A percentile compares a stretch with the other conserved stretches of the same genome.
These are phyloP conservation scores for Taiwanofungus camphoratus DNA, from an alignment of 1,284 basidiomycete species.

Conservation along the genomic window DNA sequence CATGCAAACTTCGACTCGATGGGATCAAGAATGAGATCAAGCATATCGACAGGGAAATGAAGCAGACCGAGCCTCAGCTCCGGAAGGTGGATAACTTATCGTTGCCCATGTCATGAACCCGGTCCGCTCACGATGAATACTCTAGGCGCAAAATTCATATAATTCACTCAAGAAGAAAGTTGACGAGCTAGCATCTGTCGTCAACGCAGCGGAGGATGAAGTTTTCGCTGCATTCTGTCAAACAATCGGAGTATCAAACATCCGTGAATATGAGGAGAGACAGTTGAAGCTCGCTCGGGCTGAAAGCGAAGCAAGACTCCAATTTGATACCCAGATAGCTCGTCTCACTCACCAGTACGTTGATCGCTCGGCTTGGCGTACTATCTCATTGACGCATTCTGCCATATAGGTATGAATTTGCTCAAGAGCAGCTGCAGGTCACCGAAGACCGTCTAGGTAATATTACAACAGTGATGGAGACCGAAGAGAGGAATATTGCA, in stretches of 20 bases:
- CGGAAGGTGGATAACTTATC: too few relatives aligned
- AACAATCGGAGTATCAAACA: conserved; percentile 76
- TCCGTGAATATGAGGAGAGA: conserved; percentile 93
- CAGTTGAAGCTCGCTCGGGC: conserved; percentile 86
- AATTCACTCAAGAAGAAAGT: conserved; percentile 51
- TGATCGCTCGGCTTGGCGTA: background rate
- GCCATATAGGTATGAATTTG: conserved; percentile 64
- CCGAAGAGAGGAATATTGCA: conserved; percentile 53
- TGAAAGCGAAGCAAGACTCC: conserved; percentile 79
- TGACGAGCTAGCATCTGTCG: conserved; percentile 47
- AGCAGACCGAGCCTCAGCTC: conserved; percentile 60
- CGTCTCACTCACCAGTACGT: conserved; percentile 84
- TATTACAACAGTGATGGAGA: conserved; percentile 48
- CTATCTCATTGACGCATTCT: background rate
- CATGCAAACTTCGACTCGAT: conserved; percentile 59
- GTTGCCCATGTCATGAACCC: too few relatives aligned
- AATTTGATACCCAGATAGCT: conserved; percentile 85
- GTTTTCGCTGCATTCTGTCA: conserved; percentile 81
- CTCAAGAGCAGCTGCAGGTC: conserved; percentile 64
- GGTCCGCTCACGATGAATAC: too few relatives aligned
- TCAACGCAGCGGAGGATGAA: conserved; percentile 77
- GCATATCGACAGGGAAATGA: conserved; percentile 67
- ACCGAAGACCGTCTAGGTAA: conserved; percentile 59
- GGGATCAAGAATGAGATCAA: conserved; percentile 79
- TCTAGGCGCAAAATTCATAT: conserved; percentile 49